Conservation (phyloP, 495 filamentous ascomycete species). For the Aspergillus conjunctus region DNA sequence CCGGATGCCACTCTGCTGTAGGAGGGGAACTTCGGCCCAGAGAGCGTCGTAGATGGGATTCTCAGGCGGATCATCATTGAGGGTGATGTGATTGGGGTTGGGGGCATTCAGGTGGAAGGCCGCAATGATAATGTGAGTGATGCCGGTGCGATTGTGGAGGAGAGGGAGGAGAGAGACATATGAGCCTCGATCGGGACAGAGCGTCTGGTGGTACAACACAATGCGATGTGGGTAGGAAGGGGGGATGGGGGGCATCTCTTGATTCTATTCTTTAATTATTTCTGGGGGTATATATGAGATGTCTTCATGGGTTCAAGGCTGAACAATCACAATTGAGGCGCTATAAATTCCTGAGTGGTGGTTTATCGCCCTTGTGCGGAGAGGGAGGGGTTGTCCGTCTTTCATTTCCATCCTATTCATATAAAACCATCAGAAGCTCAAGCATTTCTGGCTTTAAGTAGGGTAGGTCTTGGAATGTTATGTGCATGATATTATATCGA, state of each 20-base stretch:
- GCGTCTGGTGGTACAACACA: constrained; percentile 75
- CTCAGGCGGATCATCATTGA: constrained; percentile 72
- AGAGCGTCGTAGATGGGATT: constrained; percentile 58
- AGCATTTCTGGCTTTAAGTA: neutral
- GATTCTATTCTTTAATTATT: neutral
- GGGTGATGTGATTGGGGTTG: constrained; percentile 58
- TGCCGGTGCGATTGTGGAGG: constrained; percentile 55
- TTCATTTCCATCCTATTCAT: no score
- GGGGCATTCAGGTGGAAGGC: constrained; percentile 75
- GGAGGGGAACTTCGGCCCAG: constrained; percentile 69
- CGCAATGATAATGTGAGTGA: constrained; percentile 77
- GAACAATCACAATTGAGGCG: no score
- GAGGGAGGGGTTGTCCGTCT: no score
- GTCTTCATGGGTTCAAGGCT: no score
- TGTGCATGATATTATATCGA: no score
- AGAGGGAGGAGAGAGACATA: constrained; percentile 74
- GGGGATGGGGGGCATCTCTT: constrained; percentile 38
- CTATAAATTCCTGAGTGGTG: no score
- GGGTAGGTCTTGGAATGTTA: no score
- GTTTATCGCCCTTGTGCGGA: no score
- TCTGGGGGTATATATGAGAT: no score
- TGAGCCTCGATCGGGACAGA: constrained; percentile 52
- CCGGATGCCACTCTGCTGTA: constrained; percentile 67
- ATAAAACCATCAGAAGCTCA: neutral
- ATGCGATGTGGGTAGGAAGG: constrained; percentile 44